Base-by-base conservation (phyloP, 345 rosid species). In the Passiflora organensis region DNA sequence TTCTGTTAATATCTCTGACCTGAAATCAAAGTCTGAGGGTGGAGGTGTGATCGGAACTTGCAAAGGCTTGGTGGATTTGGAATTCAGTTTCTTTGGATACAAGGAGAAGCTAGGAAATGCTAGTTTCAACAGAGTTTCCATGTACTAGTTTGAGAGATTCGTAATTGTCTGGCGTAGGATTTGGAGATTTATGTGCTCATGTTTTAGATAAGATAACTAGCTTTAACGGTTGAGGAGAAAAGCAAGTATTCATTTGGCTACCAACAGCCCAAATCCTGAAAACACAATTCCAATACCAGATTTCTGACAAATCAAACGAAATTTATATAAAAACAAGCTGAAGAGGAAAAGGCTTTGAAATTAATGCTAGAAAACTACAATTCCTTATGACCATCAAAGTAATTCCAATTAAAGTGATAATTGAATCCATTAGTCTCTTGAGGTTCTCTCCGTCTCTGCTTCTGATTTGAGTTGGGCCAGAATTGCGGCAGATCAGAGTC, bases 11-110 rank as follows among this genome's bases (percentile, higher is more conserved):
- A 89, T 61, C 22, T 77, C 74, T 32, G 69, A 55, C 64, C 86
- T 73, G 85, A 76, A 86, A 59, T 89, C 82, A 64, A 93, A 93
- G 53, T 76, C 94, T 2, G 80, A 74, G 0, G 96, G 94, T 10
- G 91, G 94, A 18, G 82, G 70, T 45, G 79, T 79, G 65, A 82
- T 52, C 13, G 89, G 78, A 63, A 71, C 94, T 17, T 51, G 71
- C 24, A 37, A 50, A 65, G 80, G 64, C 48, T 55, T 71, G 46
- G 63, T 25, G 34, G 63, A 73, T 64, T 68, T 80, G 14, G 53
- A 13, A 6, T 14, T 22, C 13, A 28, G 51, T 18, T 53, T 62
- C 6, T 56, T 71, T 46, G 67, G 80, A 64, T 42, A 56, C 10
- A 53, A 25, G 16, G 69, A 44, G 61, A 77, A 68, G 52, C 59